These are phyloP conservation scores for Camillea tinctor DNA, from an alignment of 2,329 filamentous ascomycete genomes.

Conservation along the genomic window DNA sequence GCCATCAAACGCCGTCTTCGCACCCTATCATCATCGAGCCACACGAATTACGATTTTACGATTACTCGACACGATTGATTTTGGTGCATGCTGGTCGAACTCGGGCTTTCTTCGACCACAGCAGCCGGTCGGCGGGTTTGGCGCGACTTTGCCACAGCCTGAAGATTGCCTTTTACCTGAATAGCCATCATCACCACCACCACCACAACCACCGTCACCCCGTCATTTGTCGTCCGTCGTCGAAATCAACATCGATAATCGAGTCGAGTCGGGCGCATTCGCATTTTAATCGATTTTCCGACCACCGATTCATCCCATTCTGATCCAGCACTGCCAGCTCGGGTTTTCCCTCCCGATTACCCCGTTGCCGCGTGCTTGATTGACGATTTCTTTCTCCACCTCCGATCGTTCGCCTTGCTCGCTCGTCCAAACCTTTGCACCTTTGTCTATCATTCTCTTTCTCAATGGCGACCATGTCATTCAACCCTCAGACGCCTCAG, in stretches of 20 bases:
- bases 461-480: slow-evolving; percentile 57
- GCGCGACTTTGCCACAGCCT: slow-evolving; percentile 37
- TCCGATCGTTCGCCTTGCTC: slow-evolving; percentile 11
- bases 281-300: slow-evolving; percentile 5
- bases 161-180: slow-evolving; percentile 16
- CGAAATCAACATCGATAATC: slow-evolving; percentile 7
- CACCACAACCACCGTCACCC: too few species aligned
- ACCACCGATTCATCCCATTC: slow-evolving; percentile 1
- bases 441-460: slow-evolving; percentile 7
- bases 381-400: slow-evolving; percentile 11
- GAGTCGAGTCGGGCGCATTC: slow-evolving; percentile 4
- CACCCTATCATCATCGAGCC: neutral
- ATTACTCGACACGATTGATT: slow-evolving; percentile 15
- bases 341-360: slow-evolving; percentile 11
- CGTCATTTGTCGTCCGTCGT: slow-evolving; percentile 6
- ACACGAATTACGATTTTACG: neutral
- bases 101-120: slow-evolving; percentile 33
- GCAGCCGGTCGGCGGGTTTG: slow-evolving; percentile 39
- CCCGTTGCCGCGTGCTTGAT: slow-evolving; percentile 4
- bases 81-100: slow-evolving; percentile 36
- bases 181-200: slow-evolving; percentile 14
- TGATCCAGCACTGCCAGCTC: slow-evolving; percentile 11
- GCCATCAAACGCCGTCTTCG: neutral
- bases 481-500: slow-evolving; percentile 66
- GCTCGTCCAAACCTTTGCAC: neutral